Evolutionary conservation across 2,329 filamentous ascomycete genomes (phyloP), one percentile per base, ranked within the genome.

Genomic region (Ambrosiella cleistominuta): DNA sequence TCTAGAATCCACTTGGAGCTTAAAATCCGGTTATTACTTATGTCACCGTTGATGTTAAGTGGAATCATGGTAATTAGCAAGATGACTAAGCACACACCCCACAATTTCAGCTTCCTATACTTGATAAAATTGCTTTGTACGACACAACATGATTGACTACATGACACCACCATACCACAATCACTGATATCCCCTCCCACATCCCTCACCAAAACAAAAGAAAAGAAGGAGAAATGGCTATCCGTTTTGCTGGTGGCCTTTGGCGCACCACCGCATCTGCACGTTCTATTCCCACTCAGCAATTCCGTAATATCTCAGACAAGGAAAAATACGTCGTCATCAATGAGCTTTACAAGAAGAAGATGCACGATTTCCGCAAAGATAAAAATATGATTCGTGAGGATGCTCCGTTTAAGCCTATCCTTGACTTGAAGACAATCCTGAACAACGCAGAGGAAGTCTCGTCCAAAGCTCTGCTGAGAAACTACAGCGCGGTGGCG

Each of bases 341-440:
- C 42, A 50, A 49, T 17, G 44, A 56, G 52, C 52, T 19, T 27
- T 37, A 35, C 47, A 51, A 42, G n/a, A 42, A 42, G 39, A n/a
- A 11, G 2, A 11, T 11, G 11, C 11, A 2, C 6, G 39, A 27
- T 9, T 3, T 12, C 9, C 45, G 37, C 12, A 42, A 5, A n/a
- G 11, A 13, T 13, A 35, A 3, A 5, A 42, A n/a, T 52, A 57
- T 60, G 50, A 69, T 68, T 60, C 76, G 83, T 44, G 85, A 86
- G 3, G 75, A 85, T 1, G 83, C 79, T 56, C 89, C 87, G 12
- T 89, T 88, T 9, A 91, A 88, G 68, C 81, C 87, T 35, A 78
- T 78, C 52, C 78, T 94, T 63, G 86, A 96, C 72, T 78, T 95
- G 67, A 91, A 88, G 69, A 85, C 93, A 71, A 95, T 98, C 68